Base-by-base conservation (phyloP, 345 rosid species). In the Syzygium oleosum region DNA sequence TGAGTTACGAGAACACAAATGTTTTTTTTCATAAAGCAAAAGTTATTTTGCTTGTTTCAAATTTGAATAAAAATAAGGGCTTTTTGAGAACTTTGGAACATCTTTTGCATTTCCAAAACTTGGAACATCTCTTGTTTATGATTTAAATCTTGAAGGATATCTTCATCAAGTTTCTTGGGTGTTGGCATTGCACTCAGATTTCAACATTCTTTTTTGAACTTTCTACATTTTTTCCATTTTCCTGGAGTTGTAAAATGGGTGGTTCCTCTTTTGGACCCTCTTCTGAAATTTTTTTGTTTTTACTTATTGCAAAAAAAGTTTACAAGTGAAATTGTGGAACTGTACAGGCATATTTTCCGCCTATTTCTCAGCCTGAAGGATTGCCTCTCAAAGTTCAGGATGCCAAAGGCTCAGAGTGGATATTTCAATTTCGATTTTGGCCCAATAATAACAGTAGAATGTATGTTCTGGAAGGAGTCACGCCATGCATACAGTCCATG, bases 351-450 rank as follows among this genome's bases (percentile, higher is more conserved):
- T 95, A 95, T 90, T 96, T 98, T 58, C 99, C 99, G 34, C 92
- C 88, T 87, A 96, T 98, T 88, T 93, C 96, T 85, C 93, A 93
- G 90, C 91, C 98, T 80, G 97, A 96, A 92, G 99, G 99, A 85
- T 92, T 96, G 85, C 99, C 99, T 54, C 97, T 98, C 87, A 94
- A 92, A 92, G 94, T 98, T 89, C 97, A 94, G 93, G 99, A 98
- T 92, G 89, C 98, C 85, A 96, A 90, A 93, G 99, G 99, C 89
- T 95, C 92, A 90, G 99, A 96, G 88, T 98, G 99, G 99, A 90
- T 91, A 90, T 98, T 98, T 92, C 99, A 93, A 91, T 96, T 96
- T 91, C 99, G 98, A 89, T 98, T 96, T 90, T 98, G 98, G 98
- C 96, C 99, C 46, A 98, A 94, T 93, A 94, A 91, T 87, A 94